These are phyloP conservation scores for Chenopodium formosanum DNA, from an alignment of 148 eudicot genomes.

Conservation along the genomic window DNA sequence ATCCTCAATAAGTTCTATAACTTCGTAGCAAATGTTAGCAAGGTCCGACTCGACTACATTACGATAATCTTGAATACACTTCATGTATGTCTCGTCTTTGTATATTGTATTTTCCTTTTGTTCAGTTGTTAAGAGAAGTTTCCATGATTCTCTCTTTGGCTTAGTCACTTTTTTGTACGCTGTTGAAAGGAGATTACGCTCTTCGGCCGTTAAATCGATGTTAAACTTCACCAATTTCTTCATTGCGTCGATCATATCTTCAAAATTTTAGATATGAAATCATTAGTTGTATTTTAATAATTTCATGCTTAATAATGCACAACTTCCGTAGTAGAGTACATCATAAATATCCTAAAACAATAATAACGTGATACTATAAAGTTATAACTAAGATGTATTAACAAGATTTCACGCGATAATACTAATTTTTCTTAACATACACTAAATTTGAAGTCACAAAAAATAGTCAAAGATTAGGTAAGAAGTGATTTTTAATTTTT, in stretches of 20 bases:
- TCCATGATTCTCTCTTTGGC: constrained; percentile 51
- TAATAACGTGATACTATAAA: too few relatives aligned
- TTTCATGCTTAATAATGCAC: too few relatives aligned
- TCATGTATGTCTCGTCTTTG: constrained; percentile 1
- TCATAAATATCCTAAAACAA: too few relatives aligned
- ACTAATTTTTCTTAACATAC: too few relatives aligned
- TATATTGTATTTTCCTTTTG: constrained; percentile 46
- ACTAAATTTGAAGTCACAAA: too few relatives aligned
- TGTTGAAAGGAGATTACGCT: constrained; percentile 57
- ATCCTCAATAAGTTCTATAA: constrained; percentile 50
- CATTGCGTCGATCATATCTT: constrained; percentile 68
- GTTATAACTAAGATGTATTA: too few relatives aligned
- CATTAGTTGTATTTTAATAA: too few relatives aligned
- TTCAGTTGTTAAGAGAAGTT: constrained; percentile 53
- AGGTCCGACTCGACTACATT: constrained; percentile 57
- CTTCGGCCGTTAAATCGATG: constrained; percentile 59
- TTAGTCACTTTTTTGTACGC: constrained; percentile 59
- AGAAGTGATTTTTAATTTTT: too few relatives aligned
- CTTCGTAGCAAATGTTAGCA: constrained; percentile 49
- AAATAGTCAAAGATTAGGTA: too few relatives aligned
- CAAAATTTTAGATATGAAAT: not conserved
- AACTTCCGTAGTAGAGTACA: too few relatives aligned
- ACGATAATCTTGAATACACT: constrained; percentile 47
- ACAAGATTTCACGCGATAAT: too few relatives aligned
- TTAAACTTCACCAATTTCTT: constrained; percentile 44